Base-by-base conservation (phyloP, 306 rosid species). In the Rosa rugosa region DNA sequence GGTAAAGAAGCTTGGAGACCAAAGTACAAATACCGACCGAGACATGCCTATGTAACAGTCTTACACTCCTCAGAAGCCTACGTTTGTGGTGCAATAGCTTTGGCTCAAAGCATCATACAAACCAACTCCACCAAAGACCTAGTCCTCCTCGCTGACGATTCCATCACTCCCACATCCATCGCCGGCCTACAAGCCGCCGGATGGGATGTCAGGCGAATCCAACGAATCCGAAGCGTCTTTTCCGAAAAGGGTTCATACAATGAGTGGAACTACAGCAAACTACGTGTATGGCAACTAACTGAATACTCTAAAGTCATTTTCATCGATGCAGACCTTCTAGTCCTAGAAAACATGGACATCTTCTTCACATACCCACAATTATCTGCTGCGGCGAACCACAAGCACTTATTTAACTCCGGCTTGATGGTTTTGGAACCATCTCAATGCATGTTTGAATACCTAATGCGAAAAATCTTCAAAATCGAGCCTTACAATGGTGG, bases 251-350 rank as follows among this genome's bases (percentile, higher is more conserved):
- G 41, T 7, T 53, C 99, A 0, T 92, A 94, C 68, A 94, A 94
- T 73, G 81, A 85, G 25, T 92, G 97, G 98, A 92, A 95, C 84
- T 92, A 95, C 72, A 95, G 94, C 87, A 95, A 95, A 83, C 90
- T 95, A 4, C 81, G 94, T 0, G 40, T 87, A 5, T 95, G 97
- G 98, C 85, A 92, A 63, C 91, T 91, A 51, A 83, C 80, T 0
- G 7, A 36, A n/a, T 95, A 91, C 54, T 84, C 86, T 31, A 92
- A 86, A 71, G 13, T 95, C 50, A 88, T 95, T 20, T 92, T 91
- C 89, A 79, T 95, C 0, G 99, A 95, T 49, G 83, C 97, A 0
- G 99, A 92, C 22, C 77, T 92, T 4, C 10, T 92, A 0, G 86
- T 91, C 31, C 84, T 91, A 0, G 75, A 63, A 4, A 85, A 75